Conservation (phyloP, 768 basidiomycete species). For the Coprinellus micaceus region DNA sequence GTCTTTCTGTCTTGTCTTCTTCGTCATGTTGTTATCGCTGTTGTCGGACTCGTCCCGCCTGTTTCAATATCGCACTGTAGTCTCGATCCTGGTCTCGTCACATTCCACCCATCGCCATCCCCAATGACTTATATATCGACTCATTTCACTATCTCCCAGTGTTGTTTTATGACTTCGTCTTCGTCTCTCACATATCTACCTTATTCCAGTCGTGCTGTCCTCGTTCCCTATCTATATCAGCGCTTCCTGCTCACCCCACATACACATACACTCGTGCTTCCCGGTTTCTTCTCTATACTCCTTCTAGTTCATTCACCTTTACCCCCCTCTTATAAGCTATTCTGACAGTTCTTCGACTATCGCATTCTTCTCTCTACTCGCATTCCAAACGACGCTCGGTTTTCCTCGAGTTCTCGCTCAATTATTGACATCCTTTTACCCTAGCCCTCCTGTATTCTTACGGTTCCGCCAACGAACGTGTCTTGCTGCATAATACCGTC, state of each 20-base stretch:
- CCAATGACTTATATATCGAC: conserved; percentile 5
- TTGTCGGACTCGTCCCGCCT: conserved; percentile 1
- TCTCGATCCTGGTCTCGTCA: neutral
- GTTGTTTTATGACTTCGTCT: conserved; percentile 5
- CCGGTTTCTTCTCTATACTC: neutral
- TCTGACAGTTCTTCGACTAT: too few species aligned
- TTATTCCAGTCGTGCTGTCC: neutral
- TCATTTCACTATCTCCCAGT: conserved; percentile 1
- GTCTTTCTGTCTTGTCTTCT: conserved; percentile 4
- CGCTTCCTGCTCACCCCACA: neutral
- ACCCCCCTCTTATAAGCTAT: too few species aligned
- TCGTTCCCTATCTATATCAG: neutral
- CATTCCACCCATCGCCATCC: neutral
- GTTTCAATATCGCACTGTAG: conserved; percentile 5
- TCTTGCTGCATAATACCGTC: conserved; percentile 15
- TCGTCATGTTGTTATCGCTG: conserved; percentile 8
- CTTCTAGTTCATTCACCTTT: neutral
- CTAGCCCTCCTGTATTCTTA: conserved; percentile 10
- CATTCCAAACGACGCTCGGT: too few species aligned
- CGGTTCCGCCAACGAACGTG: conserved; percentile 3
- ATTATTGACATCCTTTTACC: conserved; percentile 10
- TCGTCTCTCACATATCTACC: neutral
- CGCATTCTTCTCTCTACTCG: too few species aligned
- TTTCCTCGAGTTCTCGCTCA: conserved; percentile 3
- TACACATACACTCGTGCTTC: neutral